These are phyloP conservation scores for Fagopyrum esculentum DNA, from an alignment of 148 eudicot species.

Conservation along the genomic window DNA sequence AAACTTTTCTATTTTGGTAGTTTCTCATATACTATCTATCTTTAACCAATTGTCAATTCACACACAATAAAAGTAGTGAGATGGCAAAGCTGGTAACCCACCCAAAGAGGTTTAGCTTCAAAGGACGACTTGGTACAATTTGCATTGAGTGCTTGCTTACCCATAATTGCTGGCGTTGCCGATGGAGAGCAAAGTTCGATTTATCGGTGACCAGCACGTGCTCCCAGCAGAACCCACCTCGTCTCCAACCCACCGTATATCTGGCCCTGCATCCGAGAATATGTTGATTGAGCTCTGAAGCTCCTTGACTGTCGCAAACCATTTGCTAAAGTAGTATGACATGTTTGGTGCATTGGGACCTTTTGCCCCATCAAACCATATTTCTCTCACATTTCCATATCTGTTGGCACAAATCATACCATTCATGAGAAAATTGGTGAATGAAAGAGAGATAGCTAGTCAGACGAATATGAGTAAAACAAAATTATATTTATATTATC, in stretches of 20 bases:
- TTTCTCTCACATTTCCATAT: conserved; percentile 67
- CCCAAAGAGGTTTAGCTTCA: background rate
- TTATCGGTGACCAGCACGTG: conserved; percentile 88
- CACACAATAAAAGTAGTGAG: background rate
- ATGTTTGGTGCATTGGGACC: conserved; percentile 67
- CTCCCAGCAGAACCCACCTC: conserved; percentile 68
- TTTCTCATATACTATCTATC: background rate
- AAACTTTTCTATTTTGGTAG: background rate
- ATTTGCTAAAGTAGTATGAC: conserved; percentile 68
- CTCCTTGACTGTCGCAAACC: conserved; percentile 82
- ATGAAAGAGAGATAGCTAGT: background rate
- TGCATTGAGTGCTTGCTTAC: conserved; percentile 39
- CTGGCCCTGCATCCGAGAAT: conserved; percentile 91
- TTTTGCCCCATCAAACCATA: conserved; percentile 97
- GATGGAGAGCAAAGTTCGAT: conserved; percentile 60
- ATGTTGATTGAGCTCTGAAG: conserved; percentile 84
- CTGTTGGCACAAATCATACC: conserved; percentile 22
- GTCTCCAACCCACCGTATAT: conserved; percentile 79
- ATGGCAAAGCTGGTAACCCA: background rate
- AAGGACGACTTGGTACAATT: background rate
- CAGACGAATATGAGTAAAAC: background rate
- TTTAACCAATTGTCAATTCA: background rate
- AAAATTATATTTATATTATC: background rate
- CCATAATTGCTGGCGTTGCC: conserved; percentile 57
- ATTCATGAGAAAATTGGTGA: background rate